Evolutionary conservation across 1,139 yeast species (phyloP).

Genomic region (Suhomyces maxii): DNA sequence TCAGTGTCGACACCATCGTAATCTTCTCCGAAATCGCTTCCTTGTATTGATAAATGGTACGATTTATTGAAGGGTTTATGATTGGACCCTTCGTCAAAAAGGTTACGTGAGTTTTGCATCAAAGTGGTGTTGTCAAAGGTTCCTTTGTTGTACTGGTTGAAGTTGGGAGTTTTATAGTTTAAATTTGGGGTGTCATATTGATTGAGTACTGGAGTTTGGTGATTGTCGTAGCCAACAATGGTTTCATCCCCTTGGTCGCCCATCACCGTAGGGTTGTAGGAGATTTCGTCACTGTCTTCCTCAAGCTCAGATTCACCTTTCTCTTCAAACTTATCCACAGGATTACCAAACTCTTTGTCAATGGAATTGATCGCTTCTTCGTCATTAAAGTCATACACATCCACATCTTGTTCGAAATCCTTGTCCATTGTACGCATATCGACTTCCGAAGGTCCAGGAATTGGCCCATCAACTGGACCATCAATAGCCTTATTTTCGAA

Average conservation of each 20-base stretch:
- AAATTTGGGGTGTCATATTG: no score
- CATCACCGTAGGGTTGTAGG: background rate
- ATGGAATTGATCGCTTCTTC: background rate
- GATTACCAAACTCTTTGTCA: background rate
- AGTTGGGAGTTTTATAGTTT: no score
- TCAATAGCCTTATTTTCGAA: background rate
- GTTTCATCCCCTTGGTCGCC: background rate
- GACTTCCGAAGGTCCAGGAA: background rate
- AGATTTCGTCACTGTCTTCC: background rate
- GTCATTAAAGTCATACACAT: background rate
- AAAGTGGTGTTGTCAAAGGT: background rate
- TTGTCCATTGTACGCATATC: background rate
- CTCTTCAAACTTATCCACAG: background rate
- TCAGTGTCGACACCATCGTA: constrained; percentile 13
- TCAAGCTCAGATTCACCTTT: background rate
- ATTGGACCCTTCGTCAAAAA: background rate
- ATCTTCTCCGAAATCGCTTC: constrained; percentile 11
- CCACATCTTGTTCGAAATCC: background rate
- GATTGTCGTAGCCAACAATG: no score
- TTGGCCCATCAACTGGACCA: background rate
- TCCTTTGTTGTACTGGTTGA: background rate
- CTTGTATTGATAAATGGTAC: constrained; percentile 35
- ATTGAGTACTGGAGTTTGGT: no score
- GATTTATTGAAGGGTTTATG: constrained; percentile 22
- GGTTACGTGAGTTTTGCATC: background rate